phyloP scores from a whole-genome alignment of 1,139 yeast species.

The Starmera stellimalicola region DNA sequence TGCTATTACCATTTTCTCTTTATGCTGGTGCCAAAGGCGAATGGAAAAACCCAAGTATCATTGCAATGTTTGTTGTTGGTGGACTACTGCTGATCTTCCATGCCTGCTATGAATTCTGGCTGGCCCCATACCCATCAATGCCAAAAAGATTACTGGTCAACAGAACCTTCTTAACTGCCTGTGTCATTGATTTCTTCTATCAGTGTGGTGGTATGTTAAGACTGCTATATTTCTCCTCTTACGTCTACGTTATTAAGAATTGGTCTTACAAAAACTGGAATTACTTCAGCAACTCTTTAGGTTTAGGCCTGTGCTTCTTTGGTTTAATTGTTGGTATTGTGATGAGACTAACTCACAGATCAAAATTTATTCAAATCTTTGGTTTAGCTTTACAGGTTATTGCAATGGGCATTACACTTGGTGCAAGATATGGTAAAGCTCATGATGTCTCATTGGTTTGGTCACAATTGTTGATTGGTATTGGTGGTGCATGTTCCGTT shows the following conservation, averaged over 20 bases:
- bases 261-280: conserved; percentile 25
- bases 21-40: conserved; percentile 22
- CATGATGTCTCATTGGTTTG: conserved; percentile 20
- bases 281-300: conserved; percentile 26
- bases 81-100: conserved; percentile 23
- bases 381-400: conserved; percentile 24
- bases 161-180: conserved; percentile 26
- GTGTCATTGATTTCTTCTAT: conserved; percentile 24
- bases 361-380: conserved; percentile 23
- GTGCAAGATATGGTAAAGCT: conserved; percentile 19
- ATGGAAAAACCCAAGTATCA: conserved; percentile 29
- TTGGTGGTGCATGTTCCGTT: conserved; percentile 27
- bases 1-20: conserved; percentile 28
- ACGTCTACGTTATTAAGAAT: conserved; percentile 20
- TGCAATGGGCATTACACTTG: conserved; percentile 23
- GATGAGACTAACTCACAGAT: conserved; percentile 24
- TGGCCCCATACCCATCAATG: conserved; percentile 27
- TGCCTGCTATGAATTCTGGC: conserved; percentile 21
- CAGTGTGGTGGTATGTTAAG: conserved; percentile 20
- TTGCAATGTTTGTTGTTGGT: conserved; percentile 30
- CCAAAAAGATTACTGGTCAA: conserved; percentile 26
- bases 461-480: conserved; percentile 17
- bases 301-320: conserved; percentile 27
- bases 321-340: conserved; percentile 26
- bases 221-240: conserved; percentile 22